Evolutionary conservation across 495 filamentous ascomycete species (phyloP), one percentile per base, ranked within the genome.

Genomic region (Neurospora terricola): DNA sequence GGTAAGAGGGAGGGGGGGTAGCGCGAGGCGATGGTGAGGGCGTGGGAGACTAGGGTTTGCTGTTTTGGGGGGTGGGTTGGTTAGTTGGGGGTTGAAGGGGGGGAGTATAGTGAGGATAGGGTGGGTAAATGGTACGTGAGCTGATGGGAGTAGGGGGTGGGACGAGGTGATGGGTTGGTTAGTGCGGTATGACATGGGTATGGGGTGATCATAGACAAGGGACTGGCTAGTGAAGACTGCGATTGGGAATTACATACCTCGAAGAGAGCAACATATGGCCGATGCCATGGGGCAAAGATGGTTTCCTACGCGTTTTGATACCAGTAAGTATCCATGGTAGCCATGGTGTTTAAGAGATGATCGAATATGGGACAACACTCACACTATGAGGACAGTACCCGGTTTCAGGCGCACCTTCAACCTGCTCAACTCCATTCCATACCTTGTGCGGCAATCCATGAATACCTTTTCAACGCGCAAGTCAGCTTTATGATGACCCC

Each of bases 301-400:
- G 80, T 75, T 73, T 83, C 81, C 82, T 80, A 62, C 48, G 45
- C 62, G n/a, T 70, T 34, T 79, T 74, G 70, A 71, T 37, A 45
- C 14, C 54, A 62, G 54, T 66, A 6, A 66, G 27, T 36, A 66
- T 66, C 14, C 12, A 11, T 14, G 45, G 10, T 23, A 62, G 30
- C 6, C 27, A 18, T 62, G 6, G 21, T 54, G 42, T 16, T 39
- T 6, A 59, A 27, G 21, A 27, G 23, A 27, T 7, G 5, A 27
- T 14, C 21, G 2, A 12, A 27, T 59, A 12, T 27, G 5, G 10
- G 54, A 34, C 27, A 62, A 73, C 34, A 79, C 78, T 68, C 76
- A 85, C 84, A 43, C 79, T 77, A 59, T 86, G 85, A 59, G 83
- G 83, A 74, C 87, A 88, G 72, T 85, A 88, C 1, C 86, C 86